Evolutionary conservation across 805 yeast species (phyloP), one percentile per base, ranked within the genome.

Genomic region (Saturnispora besseyi): DNA sequence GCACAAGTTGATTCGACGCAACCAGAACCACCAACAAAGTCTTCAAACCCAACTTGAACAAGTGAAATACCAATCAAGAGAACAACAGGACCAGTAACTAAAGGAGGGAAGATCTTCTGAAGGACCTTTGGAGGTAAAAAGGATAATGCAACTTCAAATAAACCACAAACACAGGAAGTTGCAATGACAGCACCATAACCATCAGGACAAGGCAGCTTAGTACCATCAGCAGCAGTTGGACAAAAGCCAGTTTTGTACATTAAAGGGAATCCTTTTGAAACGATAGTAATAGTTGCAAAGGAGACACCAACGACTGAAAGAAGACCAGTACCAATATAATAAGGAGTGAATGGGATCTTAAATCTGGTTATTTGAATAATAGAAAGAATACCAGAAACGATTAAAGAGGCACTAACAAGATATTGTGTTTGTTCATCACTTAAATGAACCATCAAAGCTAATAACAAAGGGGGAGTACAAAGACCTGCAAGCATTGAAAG

Each of bases 61-160:
- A 89, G 75, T 28, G 74, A 69, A 42, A 82, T 73, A 57, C 96
- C 97, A 60, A 89, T 88, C 31, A 89, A 73, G 49, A 89, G 67
- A 30, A 89, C 96, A 43, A 89, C 96, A 10, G 96, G 96, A 51
- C 96, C 96, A 30, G 96, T 89, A 53, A 90, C 96, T 48, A 87
- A 69, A 33, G 95, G 90, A 18, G 96, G 96, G 72, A 89, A 89
- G 36, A 86, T 59, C 53, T 73, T 80, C 64, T 85, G 88, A 56
- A 89, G 72, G 13, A 75, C 56, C 38, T 72, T 74, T 5, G 96
- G 81, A 12, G 97, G 96, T 57, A 83, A 65, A 64, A 90, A 89
- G 0, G 96, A 84, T 46, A 87, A 63, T 5, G 74, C 56, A 34
- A 90, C 73, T 71, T 87, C 95, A 15, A 89, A 60, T 34, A 90